Conservation (phyloP, 352 stramenopile species). For the Stramenopiles sp. region DNA sequence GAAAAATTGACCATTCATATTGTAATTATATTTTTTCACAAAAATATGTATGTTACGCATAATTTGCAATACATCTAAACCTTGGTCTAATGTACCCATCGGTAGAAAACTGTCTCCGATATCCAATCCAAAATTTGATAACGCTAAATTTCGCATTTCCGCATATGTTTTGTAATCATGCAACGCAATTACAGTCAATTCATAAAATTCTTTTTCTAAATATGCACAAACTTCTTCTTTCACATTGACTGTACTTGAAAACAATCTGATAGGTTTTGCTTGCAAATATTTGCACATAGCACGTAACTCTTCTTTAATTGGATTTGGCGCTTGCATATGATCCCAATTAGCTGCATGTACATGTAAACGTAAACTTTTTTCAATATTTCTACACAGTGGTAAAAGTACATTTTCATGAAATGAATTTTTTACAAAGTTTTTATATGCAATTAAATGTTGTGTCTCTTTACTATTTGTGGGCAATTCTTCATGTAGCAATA, state of each 20-base stretch:
- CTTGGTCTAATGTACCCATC: constrained; percentile 69
- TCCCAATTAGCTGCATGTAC: constrained; percentile 60
- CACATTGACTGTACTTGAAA: constrained; percentile 57
- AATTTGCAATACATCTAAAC: constrained; percentile 77
- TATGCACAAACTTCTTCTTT: constrained; percentile 62
- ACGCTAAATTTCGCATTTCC: not conserved
- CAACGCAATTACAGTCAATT: constrained; percentile 72
- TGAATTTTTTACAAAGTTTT: constrained; percentile 17
- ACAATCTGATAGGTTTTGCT: constrained; percentile 56
- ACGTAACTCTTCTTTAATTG: constrained; percentile 14
- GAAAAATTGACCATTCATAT: constrained; percentile 84
- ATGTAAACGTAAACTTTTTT: constrained; percentile 70
- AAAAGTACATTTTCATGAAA: constrained; percentile 38
- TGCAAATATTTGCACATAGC: constrained; percentile 51
- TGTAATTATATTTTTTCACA: constrained; percentile 61
- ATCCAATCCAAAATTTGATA: constrained; percentile 63
- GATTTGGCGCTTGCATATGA: not conserved
- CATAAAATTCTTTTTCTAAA: constrained; percentile 81
- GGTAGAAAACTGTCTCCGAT: constrained; percentile 70
- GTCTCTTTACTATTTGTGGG: constrained; percentile 9
- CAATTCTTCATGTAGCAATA: not conserved
- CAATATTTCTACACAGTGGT: constrained; percentile 69
- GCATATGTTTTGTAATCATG: constrained; percentile 79
- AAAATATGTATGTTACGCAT: constrained; percentile 85
- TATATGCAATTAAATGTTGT: no score